Base-by-base conservation (phyloP, 2,329 filamentous ascomycete species). In the Penicillium thymicola region DNA sequence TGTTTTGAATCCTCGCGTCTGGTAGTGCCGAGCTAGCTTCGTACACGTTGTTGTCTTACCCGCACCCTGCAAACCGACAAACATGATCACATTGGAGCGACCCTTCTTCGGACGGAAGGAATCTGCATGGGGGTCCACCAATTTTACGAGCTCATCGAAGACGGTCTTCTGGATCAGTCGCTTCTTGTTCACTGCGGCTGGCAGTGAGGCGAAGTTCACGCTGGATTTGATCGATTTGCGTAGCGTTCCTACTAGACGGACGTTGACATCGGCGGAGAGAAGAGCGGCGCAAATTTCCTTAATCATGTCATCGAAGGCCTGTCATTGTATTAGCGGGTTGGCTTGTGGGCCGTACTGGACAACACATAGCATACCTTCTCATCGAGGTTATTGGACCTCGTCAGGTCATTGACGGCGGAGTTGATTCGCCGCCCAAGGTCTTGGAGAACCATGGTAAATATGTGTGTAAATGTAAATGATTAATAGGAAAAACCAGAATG, bases 11-110 rank as follows among this genome's bases (percentile, higher is more conserved):
- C 94, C 94, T 60, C 94, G 82, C 10, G 90, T 91, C 74, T 96
- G 90, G 76, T 99, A 99, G 81, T 96, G 93, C 57, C 92, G 81
- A 18, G 94, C 94, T 61, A 99, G 82, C 78, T 99, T 99, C 40
- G 94, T 99, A 82, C 94, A 97, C 13, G 93, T 95, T 1, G 94
- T 99, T 25, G 94, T 99, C 78, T 99, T 99, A 75, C 94, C 94
- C 5, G 93, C 91, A 81, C 94, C 94, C 76, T 99, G 94, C 47
- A 99, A 82, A 78, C 94, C 94, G 61, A 99, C 94, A 74, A 99
- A 97, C 94, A 99, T 99, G 76, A 99, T 97, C 71, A 99, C 90
- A 75, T 97, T 99, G 61, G 89, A 82, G 74, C 92, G 94, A 63
- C 92, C 92, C 78, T 97, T 99, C 79, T 95, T 96, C 23, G 93